These are phyloP conservation scores for Sugiyamaella neomexicana DNA, from an alignment of 1,139 yeast species.

Conservation along the genomic window DNA sequence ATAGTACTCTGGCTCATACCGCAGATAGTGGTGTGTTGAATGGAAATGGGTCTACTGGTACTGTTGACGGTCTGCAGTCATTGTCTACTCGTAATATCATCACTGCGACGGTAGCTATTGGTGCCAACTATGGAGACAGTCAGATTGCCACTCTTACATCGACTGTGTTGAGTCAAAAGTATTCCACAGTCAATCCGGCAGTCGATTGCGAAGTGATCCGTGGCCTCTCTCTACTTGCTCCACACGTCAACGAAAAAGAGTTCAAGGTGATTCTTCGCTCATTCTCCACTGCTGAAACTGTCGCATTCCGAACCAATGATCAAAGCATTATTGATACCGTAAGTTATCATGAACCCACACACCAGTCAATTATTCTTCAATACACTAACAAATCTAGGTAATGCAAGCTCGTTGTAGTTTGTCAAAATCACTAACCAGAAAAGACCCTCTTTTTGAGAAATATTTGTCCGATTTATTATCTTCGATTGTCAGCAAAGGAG, in stretches of 20 bases:
- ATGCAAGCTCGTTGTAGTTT: slow-evolving; percentile 38
- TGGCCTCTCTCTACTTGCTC: slow-evolving; percentile 62
- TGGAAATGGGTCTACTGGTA: slow-evolving; percentile 25
- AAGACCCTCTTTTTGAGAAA: slow-evolving; percentile 50
- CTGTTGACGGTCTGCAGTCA: slow-evolving; percentile 15
- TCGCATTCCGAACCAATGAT: slow-evolving; percentile 27
- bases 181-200: slow-evolving; percentile 47
- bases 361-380: not conserved
- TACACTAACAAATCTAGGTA: slow-evolving; percentile 16
- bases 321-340: slow-evolving; percentile 34
- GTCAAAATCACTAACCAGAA: slow-evolving; percentile 43
- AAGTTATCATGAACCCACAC: slow-evolving; percentile 1
- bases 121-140: slow-evolving; percentile 67
- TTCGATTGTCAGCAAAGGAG: slow-evolving; percentile 75
- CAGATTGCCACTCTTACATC: slow-evolving; percentile 79
- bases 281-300: slow-evolving; percentile 37
- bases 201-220: slow-evolving; percentile 47
- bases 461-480: slow-evolving; percentile 68
- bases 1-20: slow-evolving; percentile 10
- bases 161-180: slow-evolving; percentile 80
- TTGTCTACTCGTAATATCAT: slow-evolving; percentile 50
- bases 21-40: slow-evolving; percentile 7
- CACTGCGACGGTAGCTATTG: slow-evolving; percentile 68
- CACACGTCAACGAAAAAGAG: slow-evolving; percentile 59
- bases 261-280: slow-evolving; percentile 55